Base-by-base conservation (phyloP, 768 basidiomycete species). In the Phanerodontia chrysosporium region DNA sequence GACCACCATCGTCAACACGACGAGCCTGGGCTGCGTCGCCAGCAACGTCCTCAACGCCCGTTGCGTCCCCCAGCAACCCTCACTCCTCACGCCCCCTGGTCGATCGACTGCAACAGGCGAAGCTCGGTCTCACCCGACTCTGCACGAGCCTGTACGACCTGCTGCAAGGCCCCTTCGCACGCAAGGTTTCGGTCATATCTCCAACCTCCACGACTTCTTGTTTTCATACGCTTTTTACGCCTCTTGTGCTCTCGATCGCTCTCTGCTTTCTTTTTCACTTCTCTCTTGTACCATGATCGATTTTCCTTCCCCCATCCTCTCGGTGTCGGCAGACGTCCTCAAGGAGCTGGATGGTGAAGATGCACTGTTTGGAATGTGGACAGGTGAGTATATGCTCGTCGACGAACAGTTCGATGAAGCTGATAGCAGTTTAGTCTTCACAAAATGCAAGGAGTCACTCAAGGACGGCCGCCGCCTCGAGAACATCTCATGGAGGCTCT, bases 401-500 rank as follows among this genome's bases (percentile, higher is more conserved):
- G 55, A 58, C 25, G 42, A 12, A 7, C 29, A n/a, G n/a, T n/a
- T n/a, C 32, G 44, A 28, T 44, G 55, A 46, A 21, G n/a, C 55
- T 56, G 10, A 56, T 29, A 3, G 12, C 45, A 6, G 29, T 56
- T 51, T 64, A 92, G 92, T 95, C 7, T 92, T 95, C 67, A 84
- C 89, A 53, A 90, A 91, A 70, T 92, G 88, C 76, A 91, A 90
- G 71, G 80, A 83, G 63, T 85, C 84, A 1, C 75, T 95, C 2
- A 81, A 87, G 65, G 87, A 94, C 65, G 93, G 93, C n/a, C 79
- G 77, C 6, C 75, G 92, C 28, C 80, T 94, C 28, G 92, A 95
- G 74, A 93, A 95, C 67, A 86, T 95, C 55, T 85, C 89, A 2
- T 95, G 92, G 92, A 77, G 92, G 54, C 75, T 95, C 8, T 90